Evolutionary conservation across 768 basidiomycete species (phyloP), one percentile per base, ranked within the genome.

Genomic region (Trametes villosa): DNA sequence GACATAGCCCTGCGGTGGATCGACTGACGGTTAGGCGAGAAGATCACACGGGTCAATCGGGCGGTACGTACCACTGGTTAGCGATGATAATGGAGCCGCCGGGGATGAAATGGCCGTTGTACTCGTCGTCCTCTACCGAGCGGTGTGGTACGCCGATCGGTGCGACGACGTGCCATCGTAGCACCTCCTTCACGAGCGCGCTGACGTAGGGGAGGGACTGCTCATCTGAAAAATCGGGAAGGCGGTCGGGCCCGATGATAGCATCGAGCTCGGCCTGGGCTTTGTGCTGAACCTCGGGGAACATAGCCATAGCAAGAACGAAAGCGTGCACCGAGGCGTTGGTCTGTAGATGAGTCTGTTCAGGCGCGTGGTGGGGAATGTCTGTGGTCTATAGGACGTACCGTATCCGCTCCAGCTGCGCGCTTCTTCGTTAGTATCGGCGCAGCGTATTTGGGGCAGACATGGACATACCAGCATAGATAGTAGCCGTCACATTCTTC

Each of bases 251-350:
- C 3, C 65, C 64, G 24, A 65, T 51, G 41, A 60, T 66, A 2
- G 44, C 18, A 41, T 72, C 72, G 11, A 73, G 50, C 51, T 73
- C 72, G 9, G 65, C 62, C 30, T 71, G 72, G 1, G 69, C 72
- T 42, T 60, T 65, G 22, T 42, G 30, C 42, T 69, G 68, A 0
- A 66, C 64, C 18, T 68, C 66, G 22, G 74, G 74, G 46, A 65
- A 58, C 24, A 69, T 59, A 5, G 64, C 60, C 71, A 71, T 71
- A 0, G 68, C 70, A 17, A 73, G 65, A 34, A 72, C 53, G 55
- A 73, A 72, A 4, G 65, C 60, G 13, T 52, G 45, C 2, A 64
- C 41, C 18, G 63, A 27, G 1, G 65, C 52, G 9, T 52, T 62
- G 9, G 67, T 70, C 70, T 71, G 49, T 7, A 3, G 29, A n/a